These are phyloP conservation scores for Combretum micranthum DNA, from an alignment of 345 rosid genomes.

Conservation along the genomic window DNA sequence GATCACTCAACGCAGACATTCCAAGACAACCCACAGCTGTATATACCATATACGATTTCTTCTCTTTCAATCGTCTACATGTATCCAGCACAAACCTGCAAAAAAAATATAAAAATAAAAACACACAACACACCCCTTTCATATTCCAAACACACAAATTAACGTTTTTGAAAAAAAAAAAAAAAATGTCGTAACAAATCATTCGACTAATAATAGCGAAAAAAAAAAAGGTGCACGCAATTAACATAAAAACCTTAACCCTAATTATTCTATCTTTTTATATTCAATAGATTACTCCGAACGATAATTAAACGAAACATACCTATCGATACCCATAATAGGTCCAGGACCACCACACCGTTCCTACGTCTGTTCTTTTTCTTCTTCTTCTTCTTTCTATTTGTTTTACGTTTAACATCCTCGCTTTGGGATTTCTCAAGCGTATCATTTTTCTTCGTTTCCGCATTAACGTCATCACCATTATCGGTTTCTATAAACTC, in stretches of 20 bases:
- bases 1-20: conserved; percentile 57
- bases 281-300: not conserved
- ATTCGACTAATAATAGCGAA: too few relatives aligned
- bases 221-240: too few relatives aligned
- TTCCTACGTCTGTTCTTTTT: conserved; percentile 18
- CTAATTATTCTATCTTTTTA: too few relatives aligned
- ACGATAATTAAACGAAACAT: not conserved
- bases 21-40: conserved; percentile 90
- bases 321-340: conserved; percentile 59
- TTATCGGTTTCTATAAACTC: conserved; percentile 43
- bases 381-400: conserved; percentile 49
- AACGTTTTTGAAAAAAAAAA: not conserved
- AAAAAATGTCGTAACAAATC: not conserved
- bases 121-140: not conserved
- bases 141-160: not conserved
- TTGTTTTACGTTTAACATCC: conserved; percentile 29
- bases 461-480: conserved; percentile 17
- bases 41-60: conserved; percentile 87
- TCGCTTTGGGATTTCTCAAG: conserved; percentile 13
- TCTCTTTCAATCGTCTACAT: conserved; percentile 77
- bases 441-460: conserved; percentile 11
- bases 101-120: conserved; percentile 2
- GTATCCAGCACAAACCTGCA: conserved; percentile 77
- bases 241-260: not conserved
- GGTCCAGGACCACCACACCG: conserved; percentile 20